Base-by-base conservation (phyloP, 805 yeast genomes). In the Danielozyma ontarioensis region DNA sequence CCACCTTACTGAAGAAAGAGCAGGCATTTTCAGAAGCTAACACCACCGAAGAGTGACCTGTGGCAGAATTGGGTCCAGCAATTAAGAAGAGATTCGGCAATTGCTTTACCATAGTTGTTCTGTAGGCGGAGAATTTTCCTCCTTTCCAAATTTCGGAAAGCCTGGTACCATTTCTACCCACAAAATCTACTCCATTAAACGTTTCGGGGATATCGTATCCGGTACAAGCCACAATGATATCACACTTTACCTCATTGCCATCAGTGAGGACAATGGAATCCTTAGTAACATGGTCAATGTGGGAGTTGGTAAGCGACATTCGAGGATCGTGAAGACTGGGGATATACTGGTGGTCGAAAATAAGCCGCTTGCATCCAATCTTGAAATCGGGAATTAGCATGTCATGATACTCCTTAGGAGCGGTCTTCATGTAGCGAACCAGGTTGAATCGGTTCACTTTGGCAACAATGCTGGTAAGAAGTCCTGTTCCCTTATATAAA, bases 11-110 rank as follows among this genome's bases (percentile, higher is more conserved):
- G 27, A 53, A 46, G 29, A 47, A 59, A 4, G 40, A 38, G 30
- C 56, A 45, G 3, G 52, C 55, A 40, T 59, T 62, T 41, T 64
- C 69, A 36, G 59, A 52, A 12, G 67, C 64, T 35, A 56, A 41
- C 4, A 64, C 62, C 32, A 62, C 69, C 4, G 69, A 63, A 0
- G 65, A 54, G 37, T 64, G 70, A 10, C 71, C 71, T 12, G 70
- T 60, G 27, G 66, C 65, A 2, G 66, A 51, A 36, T 64, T 64
- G 21, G 71, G 70, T 5, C 71, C 71, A 2, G 52, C 64, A 35
- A 64, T 45, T 13, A 55, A 14, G 35, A 63, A 59, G 10, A 55
- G 34, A 32, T 64, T 64, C 14, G 71, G 71, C 27, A 51, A 45
- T 19, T 61, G 51, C 32, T 54, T 55, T 10, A 53, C 48, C 44